Conservation (phyloP, 257 asterid genomes). For the Oldenlandia corymbosa region DNA sequence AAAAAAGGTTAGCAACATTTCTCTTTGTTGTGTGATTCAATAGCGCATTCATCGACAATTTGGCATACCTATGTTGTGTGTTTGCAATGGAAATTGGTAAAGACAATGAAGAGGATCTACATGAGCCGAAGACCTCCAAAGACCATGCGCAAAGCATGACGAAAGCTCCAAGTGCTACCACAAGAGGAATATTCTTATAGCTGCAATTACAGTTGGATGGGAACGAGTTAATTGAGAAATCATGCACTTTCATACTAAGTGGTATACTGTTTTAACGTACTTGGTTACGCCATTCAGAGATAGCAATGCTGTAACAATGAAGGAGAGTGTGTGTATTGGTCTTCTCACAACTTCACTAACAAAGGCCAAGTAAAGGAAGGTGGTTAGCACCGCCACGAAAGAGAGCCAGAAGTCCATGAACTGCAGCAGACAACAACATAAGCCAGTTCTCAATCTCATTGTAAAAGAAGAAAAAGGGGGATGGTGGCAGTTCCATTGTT, state of each 20-base stretch:
- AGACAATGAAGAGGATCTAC: constrained; percentile 30
- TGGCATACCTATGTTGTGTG: constrained; percentile 21
- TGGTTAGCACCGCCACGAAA: constrained; percentile 84
- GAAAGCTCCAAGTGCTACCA: constrained; percentile 54
- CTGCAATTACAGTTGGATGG: constrained; percentile 35
- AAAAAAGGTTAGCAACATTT: no score
- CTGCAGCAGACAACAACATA: constrained; percentile 23
- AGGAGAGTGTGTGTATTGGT: constrained; percentile 67
- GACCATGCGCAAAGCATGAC: constrained; percentile 67
- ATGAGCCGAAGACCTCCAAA: constrained; percentile 49
- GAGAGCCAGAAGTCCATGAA: constrained; percentile 95
- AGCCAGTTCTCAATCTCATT: neutral
- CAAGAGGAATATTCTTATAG: constrained; percentile 50
- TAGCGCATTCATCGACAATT: neutral
- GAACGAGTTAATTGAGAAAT: neutral
- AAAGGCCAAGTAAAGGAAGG: constrained; percentile 61
- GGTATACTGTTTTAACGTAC: constrained; percentile 23
- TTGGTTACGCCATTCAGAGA: constrained; percentile 80
- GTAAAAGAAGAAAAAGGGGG: no score
- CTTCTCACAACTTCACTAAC: constrained; percentile 62
- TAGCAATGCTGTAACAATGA: constrained; percentile 75
- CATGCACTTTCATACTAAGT: neutral
- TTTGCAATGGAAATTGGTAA: constrained; percentile 41
- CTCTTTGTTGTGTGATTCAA: neutral
- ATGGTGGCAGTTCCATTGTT: no score